Evolutionary conservation across 768 basidiomycete species (phyloP).

Genomic region (Psilocybe azurescens): DNA sequence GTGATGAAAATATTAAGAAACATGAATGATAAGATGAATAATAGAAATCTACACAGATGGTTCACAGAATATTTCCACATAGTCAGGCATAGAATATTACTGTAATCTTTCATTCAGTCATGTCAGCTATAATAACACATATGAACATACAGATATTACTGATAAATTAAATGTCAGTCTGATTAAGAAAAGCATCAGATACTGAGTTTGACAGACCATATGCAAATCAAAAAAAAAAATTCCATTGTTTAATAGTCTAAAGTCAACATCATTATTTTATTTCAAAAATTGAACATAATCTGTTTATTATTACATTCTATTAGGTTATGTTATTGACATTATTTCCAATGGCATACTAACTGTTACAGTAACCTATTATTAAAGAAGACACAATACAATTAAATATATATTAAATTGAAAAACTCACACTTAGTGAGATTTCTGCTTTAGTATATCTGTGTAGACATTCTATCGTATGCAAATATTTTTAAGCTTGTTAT

Average conservation of each 20-base stretch:
- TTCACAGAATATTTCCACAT: too few species aligned
- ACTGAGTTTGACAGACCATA: constrained; percentile 69
- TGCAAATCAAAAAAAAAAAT: constrained; percentile 67
- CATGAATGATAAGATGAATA: too few species aligned
- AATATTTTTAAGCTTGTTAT: too few species aligned
- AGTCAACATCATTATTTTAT: constrained; percentile 1
- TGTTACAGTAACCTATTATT: too few species aligned
- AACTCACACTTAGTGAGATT: too few species aligned
- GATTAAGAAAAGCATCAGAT: constrained; percentile 51
- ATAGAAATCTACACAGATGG: too few species aligned
- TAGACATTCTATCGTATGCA: too few species aligned
- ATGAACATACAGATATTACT: constrained; percentile 53
- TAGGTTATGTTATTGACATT: constrained; percentile 62
- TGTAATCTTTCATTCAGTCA: constrained; percentile 10
- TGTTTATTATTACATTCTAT: constrained; percentile 51
- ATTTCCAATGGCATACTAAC: constrained; percentile 27
- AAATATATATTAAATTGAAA: too few species aligned
- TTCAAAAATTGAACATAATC: constrained; percentile 34
- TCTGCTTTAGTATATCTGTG: too few species aligned
- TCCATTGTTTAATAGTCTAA: constrained; percentile 52
- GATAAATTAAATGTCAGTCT: constrained; percentile 41
- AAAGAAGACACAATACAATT: too few species aligned
- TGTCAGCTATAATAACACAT: neutral
- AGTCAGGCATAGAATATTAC: constrained; percentile 13
- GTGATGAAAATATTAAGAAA: too few species aligned